A percentile compares a stretch with the other conserved stretches of the same genome.
Conservation (phyloP, 1,139 yeast genomes). For the Arxiozyma telluris region DNA sequence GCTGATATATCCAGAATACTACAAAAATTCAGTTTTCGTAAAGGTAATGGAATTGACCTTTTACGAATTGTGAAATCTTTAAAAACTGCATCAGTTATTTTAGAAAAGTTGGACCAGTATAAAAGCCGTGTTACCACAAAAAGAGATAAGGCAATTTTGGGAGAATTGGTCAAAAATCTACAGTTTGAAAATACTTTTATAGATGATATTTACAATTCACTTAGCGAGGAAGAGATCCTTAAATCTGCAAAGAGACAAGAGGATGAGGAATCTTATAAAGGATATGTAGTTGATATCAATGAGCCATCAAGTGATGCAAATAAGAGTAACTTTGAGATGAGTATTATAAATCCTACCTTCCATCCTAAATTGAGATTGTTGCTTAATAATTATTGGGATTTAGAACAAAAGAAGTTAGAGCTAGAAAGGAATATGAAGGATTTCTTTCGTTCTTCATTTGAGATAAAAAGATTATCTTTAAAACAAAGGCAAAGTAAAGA, state of each 20-base stretch:
- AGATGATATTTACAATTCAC: conserved; percentile 14
- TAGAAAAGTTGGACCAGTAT: conserved; percentile 5
- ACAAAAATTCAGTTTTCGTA: conserved; percentile 42
- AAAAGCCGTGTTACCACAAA: conserved; percentile 1
- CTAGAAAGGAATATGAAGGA: conserved; percentile 18
- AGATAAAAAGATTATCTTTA: conserved; percentile 17
- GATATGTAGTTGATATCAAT: neutral
- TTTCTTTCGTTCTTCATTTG: conserved; percentile 14
- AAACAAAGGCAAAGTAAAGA: conserved; percentile 24
- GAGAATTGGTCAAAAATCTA: conserved; percentile 8
- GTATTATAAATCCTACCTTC: conserved; percentile 18
- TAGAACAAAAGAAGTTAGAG: conserved; percentile 15
- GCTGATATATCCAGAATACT: conserved; percentile 47
- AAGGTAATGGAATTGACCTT: conserved; percentile 40
- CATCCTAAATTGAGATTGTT: conserved; percentile 13
- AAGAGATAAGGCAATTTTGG: conserved; percentile 5
- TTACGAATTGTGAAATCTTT: conserved; percentile 38
- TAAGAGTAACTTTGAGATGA: neutral
- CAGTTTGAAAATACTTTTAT: conserved; percentile 17
- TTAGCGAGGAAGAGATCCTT: conserved; percentile 20
- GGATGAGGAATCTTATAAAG: neutral
- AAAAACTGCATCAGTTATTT: conserved; percentile 16
- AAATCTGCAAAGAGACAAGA: conserved; percentile 3
- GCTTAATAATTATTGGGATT: conserved; percentile 18
- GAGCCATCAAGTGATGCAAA: neutral